phyloP scores from a whole-genome alignment of 768 basidiomycete genomes.

The Panus rudis region DNA sequence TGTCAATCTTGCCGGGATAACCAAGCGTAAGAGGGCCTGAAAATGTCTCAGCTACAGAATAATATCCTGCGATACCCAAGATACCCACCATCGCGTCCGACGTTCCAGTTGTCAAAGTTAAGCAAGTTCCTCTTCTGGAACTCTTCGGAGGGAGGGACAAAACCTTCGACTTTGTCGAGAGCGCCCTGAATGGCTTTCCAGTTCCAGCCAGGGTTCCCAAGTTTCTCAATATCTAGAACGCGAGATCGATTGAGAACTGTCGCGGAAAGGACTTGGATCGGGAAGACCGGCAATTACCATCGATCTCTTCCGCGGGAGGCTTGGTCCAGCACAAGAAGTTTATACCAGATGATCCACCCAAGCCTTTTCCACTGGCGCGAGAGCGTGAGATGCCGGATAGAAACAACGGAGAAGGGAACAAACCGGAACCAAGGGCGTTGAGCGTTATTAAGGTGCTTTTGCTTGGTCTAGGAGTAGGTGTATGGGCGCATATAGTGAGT shows the following conservation, averaged over 20 bases:
- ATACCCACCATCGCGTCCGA: constrained; percentile 16
- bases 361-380: constrained; percentile 18
- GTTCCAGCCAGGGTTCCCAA: constrained; percentile 23
- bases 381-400: neutral
- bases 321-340: constrained; percentile 20
- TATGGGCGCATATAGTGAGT: neutral
- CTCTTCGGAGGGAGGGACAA: constrained; percentile 11
- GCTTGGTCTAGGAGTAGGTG: constrained; percentile 1
- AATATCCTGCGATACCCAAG: neutral
- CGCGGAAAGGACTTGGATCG: no score
- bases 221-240: constrained; percentile 15
- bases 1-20: constrained; percentile 7
- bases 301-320: constrained; percentile 17
- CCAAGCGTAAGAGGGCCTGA: constrained; percentile 3
- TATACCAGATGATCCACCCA: constrained; percentile 20
- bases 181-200: constrained; percentile 17
- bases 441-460: constrained; percentile 4
- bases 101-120: constrained; percentile 11
- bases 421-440: constrained; percentile 7
- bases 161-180: constrained; percentile 18
- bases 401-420: neutral
- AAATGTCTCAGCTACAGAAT: neutral
- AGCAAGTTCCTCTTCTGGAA: constrained; percentile 8
- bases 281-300: constrained; percentile 10
- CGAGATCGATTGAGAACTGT: neutral